Base-by-base conservation (phyloP, 495 filamentous ascomycete genomes). In the Tetracladium setigerum region DNA sequence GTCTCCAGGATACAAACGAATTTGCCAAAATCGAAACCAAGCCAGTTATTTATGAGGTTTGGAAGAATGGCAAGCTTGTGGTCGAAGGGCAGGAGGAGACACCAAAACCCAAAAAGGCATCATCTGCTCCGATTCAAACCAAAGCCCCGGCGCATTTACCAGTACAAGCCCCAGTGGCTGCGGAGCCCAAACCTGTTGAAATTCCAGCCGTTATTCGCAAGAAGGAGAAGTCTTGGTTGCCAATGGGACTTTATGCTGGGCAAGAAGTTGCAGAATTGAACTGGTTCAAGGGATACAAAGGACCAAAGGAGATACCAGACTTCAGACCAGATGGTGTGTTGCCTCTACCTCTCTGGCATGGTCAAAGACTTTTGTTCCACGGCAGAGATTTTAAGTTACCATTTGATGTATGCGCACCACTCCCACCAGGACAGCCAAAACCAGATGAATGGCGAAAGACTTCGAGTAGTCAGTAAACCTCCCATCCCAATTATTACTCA, bases 361-460 rank as follows among this genome's bases (percentile, higher is more conserved):
- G 82, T 5, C 50, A 57, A 30, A 52, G 44, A 16, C 41, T 57
- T 22, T 38, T 57, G 18, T 34, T 49, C 59, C 72, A 47, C 57
- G 74, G 35, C 67, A 73, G 87, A 50, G 80, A 95, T 60, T 98
- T 94, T 69, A 81, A 85, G 62, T 69, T 98, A 27, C 92, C 92
- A 1, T 95, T 81, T 54, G 84, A 94, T 62, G 71, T 95, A 34
- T 96, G 89, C 69, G 83, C 84, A 15, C 92, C 91, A 1, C 76
- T 90, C 15, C 84, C 85, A 13, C 78, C 80, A 8, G 84, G 88
- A 44, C 89, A 95, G 59, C 86, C 89, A 13, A 95, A 91, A 61
- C 89, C 89, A 0, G 78, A 91, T 52, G 84, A 91, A 48, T 98
- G 89, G 85, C 79, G 79, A 39, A 92, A 87, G 62, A 83, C 87